Percentiles rank a stretch among this genome's conserved stretches.
Conservation (phyloP, 2,329 filamentous ascomycete species). For the Fusarium tjaetaba region DNA sequence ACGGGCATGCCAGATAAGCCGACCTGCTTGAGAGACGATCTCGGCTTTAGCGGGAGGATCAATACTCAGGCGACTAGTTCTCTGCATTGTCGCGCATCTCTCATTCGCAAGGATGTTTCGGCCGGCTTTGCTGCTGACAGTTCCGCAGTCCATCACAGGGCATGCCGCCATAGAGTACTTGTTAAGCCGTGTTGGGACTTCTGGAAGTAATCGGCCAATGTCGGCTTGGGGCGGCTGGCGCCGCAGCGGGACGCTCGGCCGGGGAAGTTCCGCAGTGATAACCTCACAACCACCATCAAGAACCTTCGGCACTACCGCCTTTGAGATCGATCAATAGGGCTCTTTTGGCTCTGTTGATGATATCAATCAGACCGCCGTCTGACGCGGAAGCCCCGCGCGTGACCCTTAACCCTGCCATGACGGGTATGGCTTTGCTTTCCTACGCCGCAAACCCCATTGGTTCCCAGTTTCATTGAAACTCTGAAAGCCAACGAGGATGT, state of each 20-base stretch:
- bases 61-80: conserved; percentile 5
- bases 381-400: conserved; percentile 41
- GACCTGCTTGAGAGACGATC: conserved; percentile 5
- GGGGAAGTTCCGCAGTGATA: conserved; percentile 45
- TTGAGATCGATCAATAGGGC: conserved; percentile 28
- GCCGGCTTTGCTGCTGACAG: conserved; percentile 27
- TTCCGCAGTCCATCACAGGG: conserved; percentile 33
- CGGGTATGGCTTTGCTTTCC: conserved; percentile 32
- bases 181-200: conserved; percentile 27
- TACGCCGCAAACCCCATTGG: conserved; percentile 37
- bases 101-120: conserved; percentile 18
- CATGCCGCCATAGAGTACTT: conserved; percentile 10
- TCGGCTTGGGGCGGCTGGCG: conserved; percentile 55
- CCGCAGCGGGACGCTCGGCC: conserved; percentile 43
- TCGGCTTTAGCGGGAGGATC: conserved; percentile 35
- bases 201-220: conserved; percentile 47
- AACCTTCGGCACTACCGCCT: conserved; percentile 39
- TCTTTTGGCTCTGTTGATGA: conserved; percentile 36
- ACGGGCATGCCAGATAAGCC: conserved; percentile 22
- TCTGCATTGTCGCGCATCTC: conserved; percentile 17
- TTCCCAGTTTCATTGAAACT: conserved; percentile 16
- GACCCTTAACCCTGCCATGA: conserved; percentile 35
- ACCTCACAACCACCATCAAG: conserved; percentile 33
- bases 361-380: conserved; percentile 40
- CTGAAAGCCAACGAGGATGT: conserved; percentile 25